A percentile compares a stretch with the other conserved stretches of the same genome.
These are phyloP conservation scores for Amaranthus hypochondriacus DNA, from an alignment of 148 eudicot genomes.

Conservation along the genomic window DNA sequence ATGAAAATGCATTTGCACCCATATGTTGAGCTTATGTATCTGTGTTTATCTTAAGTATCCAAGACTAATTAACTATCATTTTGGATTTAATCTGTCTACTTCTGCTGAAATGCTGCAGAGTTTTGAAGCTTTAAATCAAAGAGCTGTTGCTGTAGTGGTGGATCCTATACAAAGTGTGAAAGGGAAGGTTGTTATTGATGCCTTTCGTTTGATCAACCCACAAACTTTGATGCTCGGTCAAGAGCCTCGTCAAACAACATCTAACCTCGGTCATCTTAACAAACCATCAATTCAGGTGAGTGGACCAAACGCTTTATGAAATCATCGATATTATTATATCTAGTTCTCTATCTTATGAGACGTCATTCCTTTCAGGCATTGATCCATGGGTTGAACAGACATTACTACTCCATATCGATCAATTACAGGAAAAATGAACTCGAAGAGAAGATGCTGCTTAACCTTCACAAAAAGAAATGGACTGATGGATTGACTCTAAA, in stretches of 20 bases:
- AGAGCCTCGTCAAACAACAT: conserved; percentile 95
- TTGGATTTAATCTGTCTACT: background rate
- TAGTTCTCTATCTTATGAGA: conserved; percentile 8
- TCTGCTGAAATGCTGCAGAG: conserved; percentile 46
- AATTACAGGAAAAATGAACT: conserved; percentile 97
- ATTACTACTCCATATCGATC: conserved; percentile 91
- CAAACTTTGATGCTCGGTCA: conserved; percentile 99
- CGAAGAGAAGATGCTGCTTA: conserved; percentile 93
- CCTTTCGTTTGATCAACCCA: conserved; percentile 92
- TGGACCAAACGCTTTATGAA: background rate
- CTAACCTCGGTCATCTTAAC: conserved; percentile 93
- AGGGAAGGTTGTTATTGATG: conserved; percentile 97
- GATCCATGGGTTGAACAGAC: conserved; percentile 95
- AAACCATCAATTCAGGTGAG: conserved; percentile 94
- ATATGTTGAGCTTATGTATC: no score
- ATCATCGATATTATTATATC: background rate
- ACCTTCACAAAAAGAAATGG: conserved; percentile 99
- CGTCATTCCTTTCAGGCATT: conserved; percentile 55
- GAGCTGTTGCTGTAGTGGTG: conserved; percentile 98
- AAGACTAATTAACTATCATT: background rate
- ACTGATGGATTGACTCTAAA: conserved; percentile 91
- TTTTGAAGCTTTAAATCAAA: conserved; percentile 90
- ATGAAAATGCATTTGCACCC: no score
- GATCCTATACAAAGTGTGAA: conserved; percentile 98
- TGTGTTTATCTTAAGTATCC: background rate